phyloP scores from a whole-genome alignment of 108 stramenopile species.

The Cyclotella cryptica region DNA sequence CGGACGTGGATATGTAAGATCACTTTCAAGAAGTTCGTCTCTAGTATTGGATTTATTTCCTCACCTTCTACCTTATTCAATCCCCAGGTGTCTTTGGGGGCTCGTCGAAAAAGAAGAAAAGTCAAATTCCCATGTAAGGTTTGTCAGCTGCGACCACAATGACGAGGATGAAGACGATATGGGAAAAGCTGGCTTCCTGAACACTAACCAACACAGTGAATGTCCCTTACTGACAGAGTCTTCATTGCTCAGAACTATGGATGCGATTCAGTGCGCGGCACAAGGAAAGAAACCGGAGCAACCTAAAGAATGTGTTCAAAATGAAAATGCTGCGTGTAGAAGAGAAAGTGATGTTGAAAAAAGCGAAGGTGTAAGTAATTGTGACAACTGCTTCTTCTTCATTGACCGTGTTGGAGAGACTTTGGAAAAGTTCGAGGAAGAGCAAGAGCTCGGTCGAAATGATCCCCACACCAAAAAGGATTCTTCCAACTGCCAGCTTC shows the following conservation, averaged over 20 bases:
- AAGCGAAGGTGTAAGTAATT: constrained; percentile 6
- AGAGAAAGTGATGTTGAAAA: too few relatives aligned
- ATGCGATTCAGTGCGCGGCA: constrained; percentile 45
- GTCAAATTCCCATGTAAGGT: constrained; percentile 16
- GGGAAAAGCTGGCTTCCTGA: not conserved
- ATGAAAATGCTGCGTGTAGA: too few relatives aligned
- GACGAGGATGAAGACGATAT: constrained; percentile 17
- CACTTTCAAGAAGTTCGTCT: not conserved
- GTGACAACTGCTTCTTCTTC: constrained; percentile 61
- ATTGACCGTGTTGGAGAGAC: constrained; percentile 69
- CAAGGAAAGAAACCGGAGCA: not conserved
- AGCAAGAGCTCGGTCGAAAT: not conserved
- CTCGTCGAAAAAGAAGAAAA: constrained; percentile 57
- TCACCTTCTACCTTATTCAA: too few relatives aligned
- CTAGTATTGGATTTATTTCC: not conserved
- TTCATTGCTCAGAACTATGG: constrained; percentile 52
- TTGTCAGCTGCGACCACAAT: constrained; percentile 37
- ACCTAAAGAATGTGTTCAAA: too few relatives aligned
- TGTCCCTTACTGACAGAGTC: constrained; percentile 52
- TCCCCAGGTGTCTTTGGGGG: constrained; percentile 63
- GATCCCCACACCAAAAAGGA: not conserved
- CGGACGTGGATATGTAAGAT: constrained; percentile 73
- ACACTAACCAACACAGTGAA: not conserved
- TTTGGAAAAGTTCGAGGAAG: not conserved
- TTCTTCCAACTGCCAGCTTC: too few relatives aligned